A percentile compares a stretch with the other conserved stretches of the same genome.
These are phyloP conservation scores for Phytopythium sindhum DNA, from an alignment of 352 stramenopile genomes.

Conservation along the genomic window DNA sequence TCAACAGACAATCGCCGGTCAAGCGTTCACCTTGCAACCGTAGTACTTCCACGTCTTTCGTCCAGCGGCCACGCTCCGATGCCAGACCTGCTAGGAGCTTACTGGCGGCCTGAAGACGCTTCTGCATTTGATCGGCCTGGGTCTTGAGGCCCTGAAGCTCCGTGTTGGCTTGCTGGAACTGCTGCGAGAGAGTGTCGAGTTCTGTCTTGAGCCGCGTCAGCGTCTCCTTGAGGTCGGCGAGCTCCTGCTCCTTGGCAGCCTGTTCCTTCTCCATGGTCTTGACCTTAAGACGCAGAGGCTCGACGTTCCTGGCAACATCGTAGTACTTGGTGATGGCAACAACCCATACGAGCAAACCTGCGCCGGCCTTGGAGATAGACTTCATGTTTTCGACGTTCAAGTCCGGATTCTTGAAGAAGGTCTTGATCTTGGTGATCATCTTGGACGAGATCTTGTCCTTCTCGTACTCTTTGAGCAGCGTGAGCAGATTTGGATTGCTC, in stretches of 20 bases:
- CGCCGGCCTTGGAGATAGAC: constrained; percentile 89
- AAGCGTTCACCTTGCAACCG: constrained; percentile 82
- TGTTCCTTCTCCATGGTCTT: constrained; percentile 94
- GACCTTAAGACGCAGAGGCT: constrained; percentile 89
- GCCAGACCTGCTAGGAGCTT: constrained; percentile 92
- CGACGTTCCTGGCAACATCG: constrained; percentile 94
- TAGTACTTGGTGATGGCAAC: constrained; percentile 96
- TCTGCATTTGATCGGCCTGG: constrained; percentile 95
- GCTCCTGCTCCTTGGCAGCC: constrained; percentile 85
- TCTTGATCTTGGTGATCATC: constrained; percentile 94
- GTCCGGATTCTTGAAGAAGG: constrained; percentile 92
- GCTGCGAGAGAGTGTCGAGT: constrained; percentile 86
- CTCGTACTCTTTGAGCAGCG: constrained; percentile 92
- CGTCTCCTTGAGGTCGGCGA: constrained; percentile 83
- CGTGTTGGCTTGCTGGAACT: constrained; percentile 90
- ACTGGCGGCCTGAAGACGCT: constrained; percentile 88
- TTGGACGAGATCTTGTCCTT: constrained; percentile 96
- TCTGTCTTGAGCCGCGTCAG: constrained; percentile 83
- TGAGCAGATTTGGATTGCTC: constrained; percentile 89
- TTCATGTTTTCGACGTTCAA: constrained; percentile 95
- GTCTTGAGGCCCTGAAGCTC: constrained; percentile 91
- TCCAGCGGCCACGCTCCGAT: constrained; percentile 92
- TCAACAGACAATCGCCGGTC: constrained; percentile 89
- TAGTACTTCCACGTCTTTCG: constrained; percentile 87
- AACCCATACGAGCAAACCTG: constrained; percentile 92